Conservation (phyloP, 2,329 filamentous ascomycete species). For the Diaporthe velutina region DNA sequence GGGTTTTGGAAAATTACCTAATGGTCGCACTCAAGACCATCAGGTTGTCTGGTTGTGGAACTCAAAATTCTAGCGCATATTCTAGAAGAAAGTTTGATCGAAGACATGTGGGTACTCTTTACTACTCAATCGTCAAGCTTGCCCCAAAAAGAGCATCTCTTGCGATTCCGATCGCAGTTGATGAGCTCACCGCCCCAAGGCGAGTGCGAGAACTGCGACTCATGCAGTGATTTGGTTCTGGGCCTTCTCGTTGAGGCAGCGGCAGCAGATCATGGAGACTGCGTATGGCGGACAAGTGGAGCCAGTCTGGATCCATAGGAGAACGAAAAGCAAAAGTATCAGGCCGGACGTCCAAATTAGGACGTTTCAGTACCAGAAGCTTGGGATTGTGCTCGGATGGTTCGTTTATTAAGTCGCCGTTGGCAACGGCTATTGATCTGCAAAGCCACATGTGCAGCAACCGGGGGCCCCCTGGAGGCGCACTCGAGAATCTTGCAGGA, state of each 20-base stretch:
- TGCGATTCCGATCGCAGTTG: not conserved
- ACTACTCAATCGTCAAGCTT: not conserved
- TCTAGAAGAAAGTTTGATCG: not conserved
- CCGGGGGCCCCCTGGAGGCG: not conserved
- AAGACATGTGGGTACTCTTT: not conserved
- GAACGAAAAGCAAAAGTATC: not conserved
- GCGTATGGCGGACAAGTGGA: not conserved
- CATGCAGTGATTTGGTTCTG: slow-evolving; percentile 3
- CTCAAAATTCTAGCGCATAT: not conserved
- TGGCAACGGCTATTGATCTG: slow-evolving; percentile 14
- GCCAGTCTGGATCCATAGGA: not conserved
- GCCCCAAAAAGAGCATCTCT: slow-evolving; percentile 26
- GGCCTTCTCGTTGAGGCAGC: not conserved
- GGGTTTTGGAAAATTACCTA: not conserved
- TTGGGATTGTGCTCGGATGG: not conserved
- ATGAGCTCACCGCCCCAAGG: slow-evolving; percentile 13
- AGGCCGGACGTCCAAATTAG: not conserved
- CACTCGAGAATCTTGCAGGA: not conserved
- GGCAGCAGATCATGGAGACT: not conserved
- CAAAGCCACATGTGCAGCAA: slow-evolving; percentile 10
- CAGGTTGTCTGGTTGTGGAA: not conserved
- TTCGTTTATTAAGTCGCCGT: slow-evolving; percentile 9
- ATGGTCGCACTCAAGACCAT: not conserved
- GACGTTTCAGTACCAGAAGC: slow-evolving; percentile 1
- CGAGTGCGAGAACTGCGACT: not conserved